Base-by-base conservation (phyloP, 148 eudicot genomes). In the Rhododendron griersonianum region DNA sequence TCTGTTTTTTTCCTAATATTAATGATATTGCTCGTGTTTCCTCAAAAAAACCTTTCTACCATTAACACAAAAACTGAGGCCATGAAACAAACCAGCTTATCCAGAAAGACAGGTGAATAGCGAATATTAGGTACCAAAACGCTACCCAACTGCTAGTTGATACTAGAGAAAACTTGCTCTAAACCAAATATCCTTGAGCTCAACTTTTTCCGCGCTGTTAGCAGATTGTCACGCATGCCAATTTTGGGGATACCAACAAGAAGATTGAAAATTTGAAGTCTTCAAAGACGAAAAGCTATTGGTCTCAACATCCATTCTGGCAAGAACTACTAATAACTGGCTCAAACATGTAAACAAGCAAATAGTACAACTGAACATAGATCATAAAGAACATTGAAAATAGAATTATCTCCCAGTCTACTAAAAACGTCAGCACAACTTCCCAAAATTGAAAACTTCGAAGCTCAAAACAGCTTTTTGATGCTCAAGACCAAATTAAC, bases 401-500 rank as follows among this genome's bases (percentile, higher is more conserved):
- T 10, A 77, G 80, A 9, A 78, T 1, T 41, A 44, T 45, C 25
- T n/a, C 81, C 28, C 13, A 11, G 81, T 78, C 81, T 78, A 47
- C 59, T 14, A 78, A 78, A 78, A 48, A 74, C 28, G 44, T 6
- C 39, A 11, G 1, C 57, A 78, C 35, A 78, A 78, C 18, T 44
- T 78, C 53, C 57, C 55, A 78, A 78, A 78, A 47, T 15, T 78
- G 18, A 47, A 78, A 13, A n/a, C 76, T 11, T 41, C 33, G n/a
- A 83, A 82, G 65, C 30, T 23, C 39, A 33, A 23, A 59, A 57
- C 25, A 23, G 16, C 35, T 2, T 30, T 13, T 3, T 37, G 41
- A 61, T 37, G 11, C 51, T 37, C 50, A 21, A 39, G 50, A 33
- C 33, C 59, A 57, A 63, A 81, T 41, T 88, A 92, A 59, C 85